Percentiles rank a stretch among this genome's conserved stretches.
These are phyloP conservation scores for Ascochyta fabae DNA, from an alignment of 2,329 filamentous ascomycete genomes.

Conservation along the genomic window DNA sequence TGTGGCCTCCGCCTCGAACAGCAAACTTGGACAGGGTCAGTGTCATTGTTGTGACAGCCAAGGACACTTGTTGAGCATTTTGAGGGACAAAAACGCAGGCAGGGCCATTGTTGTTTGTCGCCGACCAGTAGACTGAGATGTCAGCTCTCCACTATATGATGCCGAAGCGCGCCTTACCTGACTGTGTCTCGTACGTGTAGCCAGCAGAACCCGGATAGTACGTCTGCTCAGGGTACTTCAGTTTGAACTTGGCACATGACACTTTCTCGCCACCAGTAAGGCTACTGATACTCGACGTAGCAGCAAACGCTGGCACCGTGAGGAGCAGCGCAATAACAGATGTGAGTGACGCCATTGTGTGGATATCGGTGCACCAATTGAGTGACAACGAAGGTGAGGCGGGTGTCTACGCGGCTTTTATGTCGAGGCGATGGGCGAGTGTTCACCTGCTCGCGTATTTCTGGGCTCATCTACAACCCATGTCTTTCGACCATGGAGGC, in stretches of 20 bases:
- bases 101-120: constrained; percentile 18
- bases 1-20: constrained; percentile 32
- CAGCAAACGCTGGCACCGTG: not conserved
- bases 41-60: constrained; percentile 22
- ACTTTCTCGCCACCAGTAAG: constrained; percentile 1
- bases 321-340: not conserved
- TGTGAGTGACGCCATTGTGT: not conserved
- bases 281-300: not conserved
- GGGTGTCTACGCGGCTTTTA: not conserved
- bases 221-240: constrained; percentile 9
- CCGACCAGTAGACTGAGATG: constrained; percentile 19
- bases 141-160: not conserved
- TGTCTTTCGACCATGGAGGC: constrained; percentile 1
- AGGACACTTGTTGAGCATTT: constrained; percentile 26
- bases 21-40: constrained; percentile 25
- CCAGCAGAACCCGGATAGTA: constrained; percentile 11
- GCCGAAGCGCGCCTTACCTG: not conserved
- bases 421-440: not conserved
- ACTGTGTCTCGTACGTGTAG: constrained; percentile 13
- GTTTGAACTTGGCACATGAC: constrained; percentile 5
- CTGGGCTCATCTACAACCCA: not conserved
- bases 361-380: not conserved
- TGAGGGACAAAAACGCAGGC: constrained; percentile 31
- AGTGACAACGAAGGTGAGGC: not conserved
- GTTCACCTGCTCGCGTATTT: not conserved